phyloP scores from a whole-genome alignment of 2,329 filamentous ascomycete species.

The Colletotrichum trifolii region DNA sequence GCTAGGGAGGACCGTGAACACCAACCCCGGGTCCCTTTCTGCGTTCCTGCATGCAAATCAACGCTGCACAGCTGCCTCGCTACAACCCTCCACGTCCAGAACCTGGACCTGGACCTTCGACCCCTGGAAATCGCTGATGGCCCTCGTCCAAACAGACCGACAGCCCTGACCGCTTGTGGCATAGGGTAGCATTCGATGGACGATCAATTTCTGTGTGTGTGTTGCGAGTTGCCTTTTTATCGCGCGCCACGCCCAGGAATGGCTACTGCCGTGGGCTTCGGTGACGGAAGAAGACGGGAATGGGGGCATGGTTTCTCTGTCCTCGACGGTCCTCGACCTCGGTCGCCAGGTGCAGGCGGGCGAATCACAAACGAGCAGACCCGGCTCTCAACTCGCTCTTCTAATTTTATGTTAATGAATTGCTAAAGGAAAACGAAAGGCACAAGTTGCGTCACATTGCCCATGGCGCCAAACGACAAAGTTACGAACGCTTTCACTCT shows the following conservation, averaged over 20 bases:
- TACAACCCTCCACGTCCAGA: constrained; percentile 31
- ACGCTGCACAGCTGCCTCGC: constrained; percentile 7
- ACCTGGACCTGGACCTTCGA: too few relatives aligned
- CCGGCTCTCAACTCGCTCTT: not conserved
- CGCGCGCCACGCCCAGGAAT: not conserved
- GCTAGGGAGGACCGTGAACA: not conserved
- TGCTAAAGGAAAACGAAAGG: not conserved
- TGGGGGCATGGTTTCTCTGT: not conserved
- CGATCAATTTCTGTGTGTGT: not conserved
- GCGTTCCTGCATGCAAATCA: constrained; percentile 16
- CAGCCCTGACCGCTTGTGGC: constrained; percentile 9
- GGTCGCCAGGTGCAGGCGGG: too few relatives aligned
- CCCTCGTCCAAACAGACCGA: constrained; percentile 30
- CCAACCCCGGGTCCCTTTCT: constrained; percentile 1
- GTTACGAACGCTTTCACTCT: constrained; percentile 17
- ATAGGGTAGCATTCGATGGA: not conserved
- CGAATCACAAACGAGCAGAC: too few relatives aligned
- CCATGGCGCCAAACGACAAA: constrained; percentile 10
- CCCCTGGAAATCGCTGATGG: not conserved
- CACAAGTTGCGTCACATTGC: constrained; percentile 14
- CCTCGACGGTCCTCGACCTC: not conserved
- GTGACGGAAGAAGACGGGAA: constrained; percentile 3
- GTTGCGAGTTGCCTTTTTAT: not conserved
- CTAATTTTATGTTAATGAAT: constrained; percentile 11
- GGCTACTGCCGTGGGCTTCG: not conserved